Evolutionary conservation across 305 asterid species (phyloP).

Genomic region (Fraxinus paxiana): DNA sequence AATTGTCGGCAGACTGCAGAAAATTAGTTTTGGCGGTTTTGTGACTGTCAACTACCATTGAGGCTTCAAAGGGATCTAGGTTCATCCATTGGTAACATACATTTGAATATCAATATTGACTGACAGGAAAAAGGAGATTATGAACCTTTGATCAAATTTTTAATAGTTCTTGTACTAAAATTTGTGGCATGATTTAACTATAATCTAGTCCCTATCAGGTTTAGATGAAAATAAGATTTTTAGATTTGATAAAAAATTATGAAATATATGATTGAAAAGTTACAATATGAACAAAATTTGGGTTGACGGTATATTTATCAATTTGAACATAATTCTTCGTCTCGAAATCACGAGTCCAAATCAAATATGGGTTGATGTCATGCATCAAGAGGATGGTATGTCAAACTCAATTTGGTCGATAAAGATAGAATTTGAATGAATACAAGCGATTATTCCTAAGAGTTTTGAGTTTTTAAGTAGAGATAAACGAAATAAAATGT

Average conservation of each 20-base stretch:
- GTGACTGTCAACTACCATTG: constrained; percentile 6
- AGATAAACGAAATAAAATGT: not conserved
- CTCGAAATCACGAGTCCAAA: not conserved
- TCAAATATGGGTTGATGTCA: not conserved
- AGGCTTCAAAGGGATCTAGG: constrained; percentile 15
- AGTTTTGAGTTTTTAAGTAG: not conserved
- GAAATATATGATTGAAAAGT: not conserved
- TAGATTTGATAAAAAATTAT: not conserved
- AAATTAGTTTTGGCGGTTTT: constrained; percentile 15
- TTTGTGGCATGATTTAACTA: not conserved
- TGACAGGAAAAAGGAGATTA: not conserved
- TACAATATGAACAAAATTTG: not conserved
- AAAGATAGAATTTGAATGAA: not conserved
- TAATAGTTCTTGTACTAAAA: not conserved
- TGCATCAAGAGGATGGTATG: not conserved
- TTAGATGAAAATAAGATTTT: too few species aligned
- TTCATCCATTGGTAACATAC: constrained; percentile 8
- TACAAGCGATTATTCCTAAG: not conserved
- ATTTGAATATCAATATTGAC: not conserved
- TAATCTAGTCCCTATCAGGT: not conserved
- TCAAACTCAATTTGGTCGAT: not conserved
- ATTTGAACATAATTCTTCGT: not conserved
- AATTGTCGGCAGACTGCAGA: constrained; percentile 18
- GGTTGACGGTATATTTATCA: not conserved
- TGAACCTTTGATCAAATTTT: not conserved